Base-by-base conservation (phyloP, 2,329 filamentous ascomycete species). In the Xylaria sp. region DNA sequence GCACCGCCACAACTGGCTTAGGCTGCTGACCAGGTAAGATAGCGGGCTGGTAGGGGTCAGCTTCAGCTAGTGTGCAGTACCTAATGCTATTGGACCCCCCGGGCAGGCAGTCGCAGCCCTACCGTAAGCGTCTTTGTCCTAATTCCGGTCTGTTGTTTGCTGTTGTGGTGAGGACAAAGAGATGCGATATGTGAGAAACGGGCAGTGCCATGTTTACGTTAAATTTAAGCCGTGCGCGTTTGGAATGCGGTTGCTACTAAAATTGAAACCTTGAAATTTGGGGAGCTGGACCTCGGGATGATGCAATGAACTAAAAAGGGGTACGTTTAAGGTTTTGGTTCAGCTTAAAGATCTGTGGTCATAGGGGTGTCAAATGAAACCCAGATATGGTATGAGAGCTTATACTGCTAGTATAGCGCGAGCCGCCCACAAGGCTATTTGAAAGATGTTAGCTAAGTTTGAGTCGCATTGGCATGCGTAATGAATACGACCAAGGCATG, bases 1-100 rank as follows among this genome's bases (percentile, higher is more conserved):
- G 63, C 70, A 72, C 70, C 63, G 70, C 70, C 70, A 72, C 70
- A 66, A 50, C 44, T 46, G 65, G 63, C 65, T 52, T 66, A 52
- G 52, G 56, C 41, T 12, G 52, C n/a, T 50, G 46, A 50, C 46
- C 9, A 41, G 7, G 50, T 32, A 25, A 32, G 34, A 37, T 37
- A 37, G 34, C 34, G 34, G 34, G 34, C 34, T 9, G 34, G 34
- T 37, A 37, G 34, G 34, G 34, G 34, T 37, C 34, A n/a, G 23
- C 23, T 41, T 56, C 23, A 58, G 39, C 56, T 44, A 58, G 39
- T 44, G 39, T 58, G 15, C 18, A 37, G 28, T 52, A 32, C 41
- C 15, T 15, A 18, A 18, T 41, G n/a, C 46, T 10, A 18, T 48
- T 48, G n/a, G n/a, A n/a, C 7, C 15, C 23, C 13, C 18, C 28